These are phyloP conservation scores for Termitomyces sp. DNA, from an alignment of 768 basidiomycete genomes.

Conservation along the genomic window DNA sequence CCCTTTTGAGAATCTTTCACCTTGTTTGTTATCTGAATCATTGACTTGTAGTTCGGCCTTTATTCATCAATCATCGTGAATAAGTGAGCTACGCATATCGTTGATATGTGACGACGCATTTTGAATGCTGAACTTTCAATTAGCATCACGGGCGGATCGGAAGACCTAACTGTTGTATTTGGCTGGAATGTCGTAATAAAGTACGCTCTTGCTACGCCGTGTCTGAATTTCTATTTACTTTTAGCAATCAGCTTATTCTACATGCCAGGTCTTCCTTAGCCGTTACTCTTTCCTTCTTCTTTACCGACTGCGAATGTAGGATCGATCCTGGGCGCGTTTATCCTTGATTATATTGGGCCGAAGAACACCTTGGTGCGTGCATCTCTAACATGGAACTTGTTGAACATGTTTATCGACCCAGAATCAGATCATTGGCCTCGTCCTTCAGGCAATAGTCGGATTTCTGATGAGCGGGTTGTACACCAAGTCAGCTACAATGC, in stretches of 20 bases:
- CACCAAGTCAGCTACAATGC: slow-evolving; percentile 25
- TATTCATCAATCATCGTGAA: slow-evolving; percentile 73
- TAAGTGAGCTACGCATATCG: slow-evolving; percentile 30
- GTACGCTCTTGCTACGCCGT: slow-evolving; percentile 29
- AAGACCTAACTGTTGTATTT: slow-evolving; percentile 54
- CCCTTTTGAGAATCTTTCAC: neutral
- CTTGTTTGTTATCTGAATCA: neutral
- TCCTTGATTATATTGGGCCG: slow-evolving; percentile 70
- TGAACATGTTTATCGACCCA: neutral
- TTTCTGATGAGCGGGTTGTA: slow-evolving; percentile 90
- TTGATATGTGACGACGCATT: neutral
- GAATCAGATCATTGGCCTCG: slow-evolving; percentile 57
- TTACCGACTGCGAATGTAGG: slow-evolving; percentile 41
- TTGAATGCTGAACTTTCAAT: neutral
- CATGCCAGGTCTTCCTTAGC: slow-evolving; percentile 24
- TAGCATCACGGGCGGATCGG: slow-evolving; percentile 53
- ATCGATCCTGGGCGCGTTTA: slow-evolving; percentile 68
- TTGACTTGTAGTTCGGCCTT: slow-evolving; percentile 53
- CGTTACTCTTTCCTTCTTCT: neutral
- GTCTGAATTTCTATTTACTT: neutral
- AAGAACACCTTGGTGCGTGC: slow-evolving; percentile 59
- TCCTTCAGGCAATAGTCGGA: slow-evolving; percentile 68
- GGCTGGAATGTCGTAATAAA: slow-evolving; percentile 86
- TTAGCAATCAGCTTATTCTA: slow-evolving; percentile 26
- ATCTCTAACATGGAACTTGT: neutral